Percentiles rank a stretch among this genome's conserved stretches.
phyloP scores from a whole-genome alignment of 768 basidiomycete species.

The Mycena capillaripes region DNA sequence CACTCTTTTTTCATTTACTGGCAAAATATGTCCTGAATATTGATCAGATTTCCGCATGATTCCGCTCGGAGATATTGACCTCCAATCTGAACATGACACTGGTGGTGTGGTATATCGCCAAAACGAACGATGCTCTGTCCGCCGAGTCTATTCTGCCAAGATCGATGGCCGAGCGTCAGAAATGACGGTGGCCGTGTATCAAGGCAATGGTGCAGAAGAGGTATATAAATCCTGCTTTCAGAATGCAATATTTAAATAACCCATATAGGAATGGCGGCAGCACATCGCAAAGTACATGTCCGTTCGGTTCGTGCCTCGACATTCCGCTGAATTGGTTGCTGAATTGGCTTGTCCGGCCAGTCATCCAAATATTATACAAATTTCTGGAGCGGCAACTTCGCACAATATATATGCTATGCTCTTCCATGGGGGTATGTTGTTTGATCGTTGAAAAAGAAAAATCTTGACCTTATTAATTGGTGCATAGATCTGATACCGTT shows the following conservation, averaged over 20 bases:
- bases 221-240: not conserved
- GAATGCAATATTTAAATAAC: not conserved
- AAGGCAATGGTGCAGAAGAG: not conserved
- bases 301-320: not conserved
- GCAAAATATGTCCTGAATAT: too few relatives aligned
- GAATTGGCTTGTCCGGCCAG: not conserved
- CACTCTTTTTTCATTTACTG: too few relatives aligned
- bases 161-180: not conserved
- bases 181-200: not conserved
- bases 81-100: too few relatives aligned
- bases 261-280: not conserved
- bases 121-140: too few relatives aligned
- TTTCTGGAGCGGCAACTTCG: not conserved
- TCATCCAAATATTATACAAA: not conserved
- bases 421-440: not conserved
- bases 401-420: not conserved
- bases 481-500: not conserved
- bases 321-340: too few relatives aligned
- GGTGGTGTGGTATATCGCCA: too few relatives aligned
- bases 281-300: not conserved
- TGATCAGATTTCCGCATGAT: too few relatives aligned
- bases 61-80: too few relatives aligned
- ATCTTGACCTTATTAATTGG: not conserved
- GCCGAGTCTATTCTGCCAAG: not conserved
- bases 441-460: not conserved